phyloP scores from a whole-genome alignment of 495 filamentous ascomycete species.

The Neurospora sp. region DNA sequence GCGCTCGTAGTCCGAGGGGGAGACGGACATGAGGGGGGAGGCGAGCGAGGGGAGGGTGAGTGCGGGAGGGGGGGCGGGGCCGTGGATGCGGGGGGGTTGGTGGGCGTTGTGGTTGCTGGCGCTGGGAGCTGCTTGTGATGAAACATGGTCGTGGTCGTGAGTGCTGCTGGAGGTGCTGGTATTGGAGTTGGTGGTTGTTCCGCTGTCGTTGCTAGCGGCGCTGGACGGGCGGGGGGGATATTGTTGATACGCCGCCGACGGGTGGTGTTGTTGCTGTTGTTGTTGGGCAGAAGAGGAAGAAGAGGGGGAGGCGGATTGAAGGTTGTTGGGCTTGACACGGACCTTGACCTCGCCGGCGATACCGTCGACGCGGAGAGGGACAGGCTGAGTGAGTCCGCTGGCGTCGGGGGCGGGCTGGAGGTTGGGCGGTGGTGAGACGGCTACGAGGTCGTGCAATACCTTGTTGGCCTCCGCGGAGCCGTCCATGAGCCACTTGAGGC shows the following conservation, averaged over 20 bases:
- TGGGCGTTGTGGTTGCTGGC: neutral
- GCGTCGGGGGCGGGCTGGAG: conserved; percentile 6
- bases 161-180: neutral
- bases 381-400: conserved; percentile 2
- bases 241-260: neutral
- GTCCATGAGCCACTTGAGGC: conserved; percentile 79
- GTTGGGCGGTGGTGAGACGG: conserved; percentile 20
- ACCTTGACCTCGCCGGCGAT: conserved; percentile 36
- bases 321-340: conserved; percentile 12
- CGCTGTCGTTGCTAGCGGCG: neutral
- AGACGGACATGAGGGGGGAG: neutral
- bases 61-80: neutral
- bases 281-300: neutral
- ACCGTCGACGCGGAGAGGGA: conserved; percentile 32
- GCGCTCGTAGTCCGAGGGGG: neutral
- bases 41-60: conserved; percentile 9
- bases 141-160: neutral
- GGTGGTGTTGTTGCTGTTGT: neutral
- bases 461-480: conserved; percentile 70
- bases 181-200: neutral
- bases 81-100: neutral
- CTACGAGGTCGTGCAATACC: conserved; percentile 54
- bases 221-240: neutral
- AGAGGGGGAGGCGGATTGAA: neutral
- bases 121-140: neutral